Evolutionary conservation across 1,139 yeast genomes (phyloP).

Genomic region (Debaryomycetaceae sp.): DNA sequence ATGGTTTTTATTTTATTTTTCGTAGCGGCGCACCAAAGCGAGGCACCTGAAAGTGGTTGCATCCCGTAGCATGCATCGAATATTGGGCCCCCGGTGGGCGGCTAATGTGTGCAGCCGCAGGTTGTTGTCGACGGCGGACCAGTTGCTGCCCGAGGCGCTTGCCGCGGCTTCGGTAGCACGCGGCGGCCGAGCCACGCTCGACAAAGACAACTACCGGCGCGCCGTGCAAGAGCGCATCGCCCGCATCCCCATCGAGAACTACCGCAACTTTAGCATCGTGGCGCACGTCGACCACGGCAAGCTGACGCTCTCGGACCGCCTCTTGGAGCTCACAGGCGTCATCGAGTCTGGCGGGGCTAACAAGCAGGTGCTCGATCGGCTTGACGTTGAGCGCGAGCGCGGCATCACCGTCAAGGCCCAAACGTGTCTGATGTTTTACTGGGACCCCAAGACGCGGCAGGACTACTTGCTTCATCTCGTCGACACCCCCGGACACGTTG

Average conservation of each 20-base stretch:
- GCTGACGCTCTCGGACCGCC: constrained; percentile 83
- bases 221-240: constrained; percentile 52
- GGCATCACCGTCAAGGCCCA: constrained; percentile 98
- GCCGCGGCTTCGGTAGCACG: constrained; percentile 18
- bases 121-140: too few relatives aligned
- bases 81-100: too few relatives aligned
- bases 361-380: constrained; percentile 81
- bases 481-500: constrained; percentile 98
- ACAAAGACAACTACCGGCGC: constrained; percentile 30
- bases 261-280: constrained; percentile 87
- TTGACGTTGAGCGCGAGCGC: constrained; percentile 91
- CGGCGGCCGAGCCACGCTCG: constrained; percentile 20
- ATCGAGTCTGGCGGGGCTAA: constrained; percentile 70
- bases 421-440: constrained; percentile 89
- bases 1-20: too few relatives aligned
- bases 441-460: constrained; percentile 48
- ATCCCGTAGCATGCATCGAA: too few relatives aligned
- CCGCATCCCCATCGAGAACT: constrained; percentile 74
- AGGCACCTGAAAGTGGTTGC: too few relatives aligned
- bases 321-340: constrained; percentile 85
- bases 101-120: too few relatives aligned
- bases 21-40: too few relatives aligned
- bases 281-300: constrained; percentile 99
- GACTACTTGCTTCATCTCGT: constrained; percentile 86
- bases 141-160: too few relatives aligned